phyloP scores from a whole-genome alignment of 495 filamentous ascomycete genomes.

The Lasiosphaeria ovina region DNA sequence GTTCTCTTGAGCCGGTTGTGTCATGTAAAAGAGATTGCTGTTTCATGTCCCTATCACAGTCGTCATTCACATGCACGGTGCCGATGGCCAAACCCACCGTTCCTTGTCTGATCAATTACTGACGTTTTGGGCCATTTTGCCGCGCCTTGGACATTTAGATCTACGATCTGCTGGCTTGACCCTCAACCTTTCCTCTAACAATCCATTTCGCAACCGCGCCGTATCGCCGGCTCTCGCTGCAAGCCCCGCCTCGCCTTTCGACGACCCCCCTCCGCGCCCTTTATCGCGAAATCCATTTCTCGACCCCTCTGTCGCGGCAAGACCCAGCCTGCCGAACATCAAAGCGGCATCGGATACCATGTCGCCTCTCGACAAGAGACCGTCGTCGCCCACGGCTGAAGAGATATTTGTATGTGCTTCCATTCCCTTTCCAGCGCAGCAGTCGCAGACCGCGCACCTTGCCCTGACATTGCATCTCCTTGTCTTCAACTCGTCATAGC shows the following conservation, averaged over 20 bases:
- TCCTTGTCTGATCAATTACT: slow-evolving; percentile 29
- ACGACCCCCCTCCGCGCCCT: slow-evolving; percentile 63
- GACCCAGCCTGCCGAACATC: slow-evolving; percentile 43
- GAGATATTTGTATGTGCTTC: slow-evolving; percentile 81
- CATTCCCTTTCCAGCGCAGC: neutral
- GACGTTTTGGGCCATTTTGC: slow-evolving; percentile 31
- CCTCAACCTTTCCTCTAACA: slow-evolving; percentile 83
- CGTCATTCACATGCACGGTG: slow-evolving; percentile 45
- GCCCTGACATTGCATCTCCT: neutral
- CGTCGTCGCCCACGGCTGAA: slow-evolving; percentile 60
- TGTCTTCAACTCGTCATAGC: slow-evolving; percentile 9
- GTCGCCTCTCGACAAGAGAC: slow-evolving; percentile 53
- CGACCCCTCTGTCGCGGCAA: slow-evolving; percentile 60
- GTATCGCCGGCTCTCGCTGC: slow-evolving; percentile 58
- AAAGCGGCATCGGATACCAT: slow-evolving; percentile 50
- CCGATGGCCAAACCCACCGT: slow-evolving; percentile 30
- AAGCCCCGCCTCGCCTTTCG: slow-evolving; percentile 51
- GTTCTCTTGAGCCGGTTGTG: slow-evolving; percentile 41
- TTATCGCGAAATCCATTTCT: slow-evolving; percentile 90
- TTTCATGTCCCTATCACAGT: slow-evolving; percentile 49
- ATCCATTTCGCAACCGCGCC: slow-evolving; percentile 94
- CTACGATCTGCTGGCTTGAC: slow-evolving; percentile 50
- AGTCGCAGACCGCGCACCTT: neutral
- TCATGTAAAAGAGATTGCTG: slow-evolving; percentile 51
- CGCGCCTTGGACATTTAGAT: slow-evolving; percentile 34